Evolutionary conservation across 108 stramenopile genomes (phyloP).

Genomic region (Schizochytrium sp.): DNA sequence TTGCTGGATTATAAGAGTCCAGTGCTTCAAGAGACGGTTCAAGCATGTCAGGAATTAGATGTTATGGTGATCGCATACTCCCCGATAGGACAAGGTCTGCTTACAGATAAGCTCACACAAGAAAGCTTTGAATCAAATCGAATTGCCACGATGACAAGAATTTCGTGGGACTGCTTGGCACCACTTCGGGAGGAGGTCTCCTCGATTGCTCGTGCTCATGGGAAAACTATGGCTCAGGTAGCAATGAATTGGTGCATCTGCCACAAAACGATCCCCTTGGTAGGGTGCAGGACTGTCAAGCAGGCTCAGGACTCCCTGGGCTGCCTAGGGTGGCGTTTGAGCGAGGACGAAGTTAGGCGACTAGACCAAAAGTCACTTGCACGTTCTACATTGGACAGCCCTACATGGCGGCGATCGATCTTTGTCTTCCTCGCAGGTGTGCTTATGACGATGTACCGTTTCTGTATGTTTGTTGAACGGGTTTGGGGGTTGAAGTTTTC

Average conservation of each 20-base stretch:
- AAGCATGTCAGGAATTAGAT: conserved; percentile 74
- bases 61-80: conserved; percentile 79
- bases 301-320: conserved; percentile 83
- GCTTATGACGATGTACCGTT: conserved; percentile 13
- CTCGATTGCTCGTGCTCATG: conserved; percentile 79
- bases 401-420: conserved; percentile 7
- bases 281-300: conserved; percentile 79
- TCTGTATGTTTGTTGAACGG: background rate
- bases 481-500: background rate
- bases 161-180: conserved; percentile 72
- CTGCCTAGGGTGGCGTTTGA: conserved; percentile 80
- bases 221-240: conserved; percentile 84
- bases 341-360: conserved; percentile 75
- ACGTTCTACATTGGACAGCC: background rate
- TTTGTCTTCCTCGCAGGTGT: conserved; percentile 13
- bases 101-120: conserved; percentile 78
- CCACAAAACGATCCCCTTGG: conserved; percentile 87
- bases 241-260: conserved; percentile 91
- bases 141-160: conserved; percentile 78
- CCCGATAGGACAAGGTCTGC: conserved; percentile 81
- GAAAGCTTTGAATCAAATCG: conserved; percentile 74
- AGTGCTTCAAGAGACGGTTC: conserved; percentile 71
- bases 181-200: conserved; percentile 75
- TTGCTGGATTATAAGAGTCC: conserved; percentile 78
- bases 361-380: conserved; percentile 77